A percentile compares a stretch with the other conserved stretches of the same genome.
phyloP scores from a whole-genome alignment of 768 basidiomycete genomes.

The Neoboletus subvelutipes region DNA sequence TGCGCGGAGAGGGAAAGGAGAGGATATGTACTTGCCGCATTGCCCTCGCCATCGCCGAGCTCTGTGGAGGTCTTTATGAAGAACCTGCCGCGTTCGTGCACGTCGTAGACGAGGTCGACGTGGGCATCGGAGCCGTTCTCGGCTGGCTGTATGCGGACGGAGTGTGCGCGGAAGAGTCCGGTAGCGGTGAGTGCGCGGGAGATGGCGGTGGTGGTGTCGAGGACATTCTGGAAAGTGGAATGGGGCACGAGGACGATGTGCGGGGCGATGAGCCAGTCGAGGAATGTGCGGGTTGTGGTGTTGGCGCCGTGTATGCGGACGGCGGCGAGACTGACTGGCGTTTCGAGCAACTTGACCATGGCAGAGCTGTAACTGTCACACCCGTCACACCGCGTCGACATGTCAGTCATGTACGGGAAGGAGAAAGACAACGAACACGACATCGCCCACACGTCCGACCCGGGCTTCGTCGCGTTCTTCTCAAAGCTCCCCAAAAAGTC shows the following conservation, averaged over 20 bases:
- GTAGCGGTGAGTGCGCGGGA: conserved; percentile 65
- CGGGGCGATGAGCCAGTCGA: conserved; percentile 75
- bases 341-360: conserved; percentile 41
- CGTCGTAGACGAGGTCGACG: conserved; percentile 78
- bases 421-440: conserved; percentile 54
- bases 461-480: conserved; percentile 78
- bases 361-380: conserved; percentile 16
- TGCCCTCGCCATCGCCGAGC: conserved; percentile 91
- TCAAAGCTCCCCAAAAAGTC: conserved; percentile 59
- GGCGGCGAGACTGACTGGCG: conserved; percentile 66
- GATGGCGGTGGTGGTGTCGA: conserved; percentile 69
- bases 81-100: conserved; percentile 73
- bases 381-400: conserved; percentile 30
- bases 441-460: conserved; percentile 37
- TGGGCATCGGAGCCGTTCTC: conserved; percentile 55
- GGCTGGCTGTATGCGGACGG: conserved; percentile 60
- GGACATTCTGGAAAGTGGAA: conserved; percentile 57
- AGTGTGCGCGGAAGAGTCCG: conserved; percentile 72
- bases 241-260: conserved; percentile 36
- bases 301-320: conserved; percentile 81
- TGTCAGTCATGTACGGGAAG: conserved; percentile 65
- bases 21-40: conserved; percentile 68
- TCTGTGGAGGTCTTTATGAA: conserved; percentile 85
- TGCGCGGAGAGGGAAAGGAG: background rate
- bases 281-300: conserved; percentile 75